Evolutionary conservation across 192 early-diverging fungal genomes (phyloP), one percentile per base, ranked within the genome.

Genomic region (Rhizophagus sp.): DNA sequence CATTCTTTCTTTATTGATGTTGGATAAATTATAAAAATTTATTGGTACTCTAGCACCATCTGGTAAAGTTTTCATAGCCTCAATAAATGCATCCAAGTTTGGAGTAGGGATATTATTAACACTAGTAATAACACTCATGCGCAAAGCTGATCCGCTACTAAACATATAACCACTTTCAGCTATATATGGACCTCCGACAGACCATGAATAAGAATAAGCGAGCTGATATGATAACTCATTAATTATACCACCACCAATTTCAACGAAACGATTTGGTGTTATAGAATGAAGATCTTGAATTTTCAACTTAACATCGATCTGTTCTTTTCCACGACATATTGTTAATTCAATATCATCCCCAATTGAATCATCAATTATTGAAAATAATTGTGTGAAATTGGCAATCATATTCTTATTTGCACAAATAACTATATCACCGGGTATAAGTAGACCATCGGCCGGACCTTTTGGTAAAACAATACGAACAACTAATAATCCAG

Each of bases 191-290:
- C 97, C 97, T 25, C 86, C 84, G 4, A 91, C 89, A 15, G 94
- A 92, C 36, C 90, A 84, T 8, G 88, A 87, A 81, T 92, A 92
- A 11, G 87, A 87, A 79, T 92, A 88, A 0, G 94, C 94, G 24
- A 95, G 82, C 79, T 94, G 92, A 77, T 93, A 94, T 7, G 92
- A 92, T 33, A 95, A 81, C 63, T 93, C 87, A 81, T 94, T 87
- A 22, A 94, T 87, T 68, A 93, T 90, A 41, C 89, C 92, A 64
- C 96, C 96, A 65, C 97, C 96, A 61, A 96, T 89, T 73, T 95
- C 92, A 2, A 98, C 90, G 82, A 93, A 95, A 36, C 92, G 87
- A 76, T 94, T 90, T 2, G 96, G 96, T 7, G 96, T 96, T 44
- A 95, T 91, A 6, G 85, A 84, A 77, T 94, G 92, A 75, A 95